phyloP scores from a whole-genome alignment of 2,329 filamentous ascomycete genomes.

The Emergomyces orientalis region DNA sequence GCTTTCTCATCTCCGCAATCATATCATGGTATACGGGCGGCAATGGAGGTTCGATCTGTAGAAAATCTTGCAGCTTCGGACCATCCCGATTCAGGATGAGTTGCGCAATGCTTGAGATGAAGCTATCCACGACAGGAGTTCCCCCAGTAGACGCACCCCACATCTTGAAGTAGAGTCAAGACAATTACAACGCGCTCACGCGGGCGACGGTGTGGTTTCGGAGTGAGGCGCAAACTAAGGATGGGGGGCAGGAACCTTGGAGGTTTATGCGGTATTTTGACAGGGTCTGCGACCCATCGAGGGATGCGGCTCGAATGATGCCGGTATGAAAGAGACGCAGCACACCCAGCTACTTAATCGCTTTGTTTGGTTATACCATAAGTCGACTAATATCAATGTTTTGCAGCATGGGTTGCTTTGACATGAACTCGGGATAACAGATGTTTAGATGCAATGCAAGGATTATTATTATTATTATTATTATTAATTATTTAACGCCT shows the following conservation, averaged over 20 bases:
- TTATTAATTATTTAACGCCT: too few relatives aligned
- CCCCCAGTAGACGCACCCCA: conserved; percentile 13
- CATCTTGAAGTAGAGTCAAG: conserved; percentile 7
- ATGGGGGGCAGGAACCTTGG: neutral
- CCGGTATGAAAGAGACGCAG: neutral
- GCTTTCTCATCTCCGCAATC: conserved; percentile 54
- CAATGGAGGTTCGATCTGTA: conserved; percentile 65
- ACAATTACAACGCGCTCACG: neutral
- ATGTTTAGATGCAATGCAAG: too few relatives aligned
- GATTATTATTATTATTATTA: too few relatives aligned
- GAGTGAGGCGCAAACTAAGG: neutral
- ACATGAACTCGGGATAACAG: neutral
- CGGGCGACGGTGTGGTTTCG: neutral
- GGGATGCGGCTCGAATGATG: neutral
- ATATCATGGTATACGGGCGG: conserved; percentile 59
- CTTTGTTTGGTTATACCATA: neutral
- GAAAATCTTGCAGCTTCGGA: conserved; percentile 55
- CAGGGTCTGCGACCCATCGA: neutral
- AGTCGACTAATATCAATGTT: neutral
- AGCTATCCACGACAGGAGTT: conserved; percentile 59
- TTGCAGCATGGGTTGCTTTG: neutral
- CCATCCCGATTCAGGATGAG: conserved; percentile 58
- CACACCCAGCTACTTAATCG: neutral
- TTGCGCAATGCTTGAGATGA: conserved; percentile 54
- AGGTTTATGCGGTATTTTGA: too few relatives aligned